These are phyloP conservation scores for Suhomyces emberorum DNA, from an alignment of 805 yeast species.

Conservation along the genomic window DNA sequence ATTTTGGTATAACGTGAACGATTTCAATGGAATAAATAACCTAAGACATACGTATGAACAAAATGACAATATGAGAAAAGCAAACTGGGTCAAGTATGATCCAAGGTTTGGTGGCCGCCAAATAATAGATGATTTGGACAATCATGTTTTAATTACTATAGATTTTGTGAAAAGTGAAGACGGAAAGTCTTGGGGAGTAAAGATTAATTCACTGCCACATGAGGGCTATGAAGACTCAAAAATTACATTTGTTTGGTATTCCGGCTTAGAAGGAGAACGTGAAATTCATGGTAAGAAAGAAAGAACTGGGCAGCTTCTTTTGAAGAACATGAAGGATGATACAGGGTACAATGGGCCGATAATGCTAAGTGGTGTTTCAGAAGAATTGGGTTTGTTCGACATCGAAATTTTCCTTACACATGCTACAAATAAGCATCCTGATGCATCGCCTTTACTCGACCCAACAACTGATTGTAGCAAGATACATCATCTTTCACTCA, in stretches of 20 bases:
- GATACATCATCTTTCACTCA: slow-evolving; percentile 65
- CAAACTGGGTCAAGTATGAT: slow-evolving; percentile 86
- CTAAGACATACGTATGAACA: slow-evolving; percentile 77
- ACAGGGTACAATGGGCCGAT: slow-evolving; percentile 37
- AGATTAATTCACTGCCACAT: slow-evolving; percentile 64
- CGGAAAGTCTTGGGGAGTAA: slow-evolving; percentile 78
- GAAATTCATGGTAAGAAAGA: slow-evolving; percentile 7
- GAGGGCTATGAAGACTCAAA: slow-evolving; percentile 45
- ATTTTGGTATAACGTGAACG: slow-evolving; percentile 80
- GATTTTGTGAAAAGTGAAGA: slow-evolving; percentile 72
- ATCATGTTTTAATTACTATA: slow-evolving; percentile 59
- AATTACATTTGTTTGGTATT: slow-evolving; percentile 71
- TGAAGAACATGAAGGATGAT: slow-evolving; percentile 22
- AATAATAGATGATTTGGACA: slow-evolving; percentile 62
- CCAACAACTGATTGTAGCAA: slow-evolving; percentile 53
- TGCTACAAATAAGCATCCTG: slow-evolving; percentile 42
- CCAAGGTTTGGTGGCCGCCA: slow-evolving; percentile 87
- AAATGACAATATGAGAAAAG: slow-evolving; percentile 63
- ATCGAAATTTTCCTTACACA: slow-evolving; percentile 59
- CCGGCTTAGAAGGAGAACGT: slow-evolving; percentile 65
- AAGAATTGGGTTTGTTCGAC: slow-evolving; percentile 65
- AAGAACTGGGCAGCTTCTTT: slow-evolving; percentile 23
- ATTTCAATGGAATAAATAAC: slow-evolving; percentile 47
- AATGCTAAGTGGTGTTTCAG: slow-evolving; percentile 44
- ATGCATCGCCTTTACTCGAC: slow-evolving; percentile 20